Conservation (phyloP, 306 rosid genomes). For the Inga oerstediana region DNA sequence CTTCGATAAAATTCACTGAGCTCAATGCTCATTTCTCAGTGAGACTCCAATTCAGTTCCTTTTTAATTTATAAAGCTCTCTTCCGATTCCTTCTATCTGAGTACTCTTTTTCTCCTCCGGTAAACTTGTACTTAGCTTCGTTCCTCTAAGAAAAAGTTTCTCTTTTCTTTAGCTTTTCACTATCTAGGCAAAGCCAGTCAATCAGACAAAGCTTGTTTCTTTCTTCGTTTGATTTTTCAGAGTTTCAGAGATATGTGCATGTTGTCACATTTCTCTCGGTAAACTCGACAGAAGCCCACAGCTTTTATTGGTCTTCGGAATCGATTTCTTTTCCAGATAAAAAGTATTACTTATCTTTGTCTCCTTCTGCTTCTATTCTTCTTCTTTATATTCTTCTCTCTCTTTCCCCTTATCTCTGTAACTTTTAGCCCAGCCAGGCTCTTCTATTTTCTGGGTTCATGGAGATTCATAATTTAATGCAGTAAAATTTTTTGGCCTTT, state of each 20-base stretch:
- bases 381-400: constrained; percentile 14
- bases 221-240: constrained; percentile 44
- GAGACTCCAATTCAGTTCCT: constrained; percentile 32
- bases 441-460: constrained; percentile 10
- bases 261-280: constrained; percentile 38
- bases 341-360: not conserved
- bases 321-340: constrained; percentile 31
- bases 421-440: constrained; percentile 14
- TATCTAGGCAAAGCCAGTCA: constrained; percentile 32
- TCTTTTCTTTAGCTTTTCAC: constrained; percentile 25
- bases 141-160: constrained; percentile 29
- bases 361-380: constrained; percentile 12
- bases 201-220: constrained; percentile 42
- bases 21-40: not conserved
- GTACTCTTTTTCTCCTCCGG: constrained; percentile 24
- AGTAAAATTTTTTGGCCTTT: constrained; percentile 33
- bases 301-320: constrained; percentile 11
- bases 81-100: constrained; percentile 30
- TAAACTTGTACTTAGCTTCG: constrained; percentile 19
- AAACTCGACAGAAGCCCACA: constrained; percentile 37
- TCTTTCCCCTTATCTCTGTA: not conserved
- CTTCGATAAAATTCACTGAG: constrained; percentile 62
- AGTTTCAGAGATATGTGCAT: constrained; percentile 36
- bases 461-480: constrained; percentile 44
- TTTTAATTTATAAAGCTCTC: constrained; percentile 51